Base-by-base conservation (phyloP, 2,329 filamentous ascomycete genomes). In the Xylaria sp. region DNA sequence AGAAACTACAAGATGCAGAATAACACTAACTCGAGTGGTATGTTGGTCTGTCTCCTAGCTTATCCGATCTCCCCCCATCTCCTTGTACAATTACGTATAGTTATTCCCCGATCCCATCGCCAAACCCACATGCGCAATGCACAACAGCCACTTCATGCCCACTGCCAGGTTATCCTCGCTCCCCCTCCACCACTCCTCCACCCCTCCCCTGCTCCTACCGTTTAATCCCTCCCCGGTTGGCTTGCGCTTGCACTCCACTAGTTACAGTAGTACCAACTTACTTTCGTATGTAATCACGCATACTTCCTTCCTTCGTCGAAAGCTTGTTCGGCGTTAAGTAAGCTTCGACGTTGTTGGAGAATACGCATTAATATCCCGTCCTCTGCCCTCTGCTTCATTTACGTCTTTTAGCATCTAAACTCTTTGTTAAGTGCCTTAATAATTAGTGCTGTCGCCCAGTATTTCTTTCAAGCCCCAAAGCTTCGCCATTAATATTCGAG, bases 261-360 rank as follows among this genome's bases (percentile, higher is more conserved):
- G 32, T 9, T 35, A 35, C 32, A 35, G 32, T 21, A 18, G 44
- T 47, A 57, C 62, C 70, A 68, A 68, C 70, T 66, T 68, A 71
- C 68, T 63, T 71, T 70, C 72, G 74, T 75, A 78, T 78, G 76
- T 78, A 78, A 78, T 78, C 76, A 76, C 70, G 69, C 75, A 75
- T 75, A 73, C 69, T 71, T 75, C 71, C 61, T 44, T 57, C 58
- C 75, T 74, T 68, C 73, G 70, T 71, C 73, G 74, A 70, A 75
- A 75, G 73, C 71, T 75, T 74, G 70, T 65, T 35, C 71, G 68
- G 67, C 72, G 68, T 74, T 73, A 69, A 64, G 44, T 71, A 69
- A 64, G 44, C 70, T 68, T 73, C 75, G 71, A 75, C 68, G 71
- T 70, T 72, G 54, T 73, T 74, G 74, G 75, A 73, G 72, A 71